Base-by-base conservation (phyloP, 169 alveolate species). In the Miamiensis avidus region DNA sequence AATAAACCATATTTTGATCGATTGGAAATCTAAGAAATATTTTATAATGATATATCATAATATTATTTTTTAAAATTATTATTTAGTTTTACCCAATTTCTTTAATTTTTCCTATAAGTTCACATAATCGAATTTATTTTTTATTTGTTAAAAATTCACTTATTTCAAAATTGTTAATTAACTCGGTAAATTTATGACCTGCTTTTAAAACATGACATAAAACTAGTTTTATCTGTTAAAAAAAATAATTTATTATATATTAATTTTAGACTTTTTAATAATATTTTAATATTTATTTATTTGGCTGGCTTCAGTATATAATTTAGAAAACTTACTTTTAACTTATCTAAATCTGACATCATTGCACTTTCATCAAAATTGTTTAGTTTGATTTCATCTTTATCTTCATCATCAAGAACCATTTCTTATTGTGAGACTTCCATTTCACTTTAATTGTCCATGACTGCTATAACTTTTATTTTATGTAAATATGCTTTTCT, bases 1-100 rank as follows among this genome's bases (percentile, higher is more conserved):
- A 87, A 76, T 82, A 83, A 28, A 82, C 31, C 83, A 82, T 87
- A 32, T 86, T 72, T 1, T 33, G 34, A 34, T 87, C 84, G 0
- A 87, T 33, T 49, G 91, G 91, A 31, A 81, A 87, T 31, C 88
- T 83, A 16, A 31, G 29, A 49, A 20, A 49, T 11, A 49, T 11
- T 11, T 49, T 11, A 11, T 20, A 49, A 49, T 11, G 4, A 11
- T 11, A 11, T 49, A 11, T 11, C 20, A 4, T 49, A 49, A 49
- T 49, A 11, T 11, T 11, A 11, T 49, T 49, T 11, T 49, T 20
- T 11, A 49, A 49, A 49, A 49, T 49, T 4, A 49, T 11, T 49
- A 11, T 49, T 11, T 49, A 49, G 20, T 11, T 49, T 49, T 49
- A 49, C 0, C 84, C 84, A 0, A 72, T 64, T 79, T 79, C 74